These are phyloP conservation scores for Angophora floribunda DNA, from an alignment of 345 rosid genomes.

Conservation along the genomic window DNA sequence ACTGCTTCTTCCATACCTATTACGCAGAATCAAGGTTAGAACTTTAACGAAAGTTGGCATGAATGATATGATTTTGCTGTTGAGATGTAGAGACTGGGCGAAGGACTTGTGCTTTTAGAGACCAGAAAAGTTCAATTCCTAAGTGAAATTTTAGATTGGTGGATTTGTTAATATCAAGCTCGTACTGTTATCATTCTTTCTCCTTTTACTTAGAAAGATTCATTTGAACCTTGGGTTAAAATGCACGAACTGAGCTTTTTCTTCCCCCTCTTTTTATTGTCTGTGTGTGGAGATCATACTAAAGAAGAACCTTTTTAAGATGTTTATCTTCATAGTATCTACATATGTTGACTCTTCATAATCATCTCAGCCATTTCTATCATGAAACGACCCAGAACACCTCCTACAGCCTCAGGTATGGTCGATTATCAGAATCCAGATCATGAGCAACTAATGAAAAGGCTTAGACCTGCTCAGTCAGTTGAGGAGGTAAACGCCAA, in stretches of 20 bases:
- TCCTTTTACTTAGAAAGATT: neutral
- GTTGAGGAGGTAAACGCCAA: conserved; percentile 58
- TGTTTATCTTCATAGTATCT: neutral
- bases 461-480: conserved; percentile 66
- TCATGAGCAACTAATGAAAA: conserved; percentile 74
- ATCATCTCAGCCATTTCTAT: conserved; percentile 29
- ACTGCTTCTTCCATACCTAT: conserved; percentile 69
- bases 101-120: neutral
- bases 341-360: neutral
- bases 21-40: conserved; percentile 67
- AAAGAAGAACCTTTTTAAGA: neutral
- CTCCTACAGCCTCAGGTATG: conserved; percentile 52
- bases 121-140: neutral
- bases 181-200: neutral
- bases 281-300: neutral
- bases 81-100: neutral
- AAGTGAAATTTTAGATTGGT: neutral
- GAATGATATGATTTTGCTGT: neutral
- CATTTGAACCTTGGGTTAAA: neutral
- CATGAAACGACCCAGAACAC: conserved; percentile 74
- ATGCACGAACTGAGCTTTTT: neutral
- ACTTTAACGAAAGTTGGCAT: neutral
- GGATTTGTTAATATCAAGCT: neutral
- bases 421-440: conserved; percentile 82
- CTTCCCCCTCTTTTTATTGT: neutral